phyloP scores from a whole-genome alignment of 371 early-diverging fungal genomes.

The Syncephalastrum monosporum region DNA sequence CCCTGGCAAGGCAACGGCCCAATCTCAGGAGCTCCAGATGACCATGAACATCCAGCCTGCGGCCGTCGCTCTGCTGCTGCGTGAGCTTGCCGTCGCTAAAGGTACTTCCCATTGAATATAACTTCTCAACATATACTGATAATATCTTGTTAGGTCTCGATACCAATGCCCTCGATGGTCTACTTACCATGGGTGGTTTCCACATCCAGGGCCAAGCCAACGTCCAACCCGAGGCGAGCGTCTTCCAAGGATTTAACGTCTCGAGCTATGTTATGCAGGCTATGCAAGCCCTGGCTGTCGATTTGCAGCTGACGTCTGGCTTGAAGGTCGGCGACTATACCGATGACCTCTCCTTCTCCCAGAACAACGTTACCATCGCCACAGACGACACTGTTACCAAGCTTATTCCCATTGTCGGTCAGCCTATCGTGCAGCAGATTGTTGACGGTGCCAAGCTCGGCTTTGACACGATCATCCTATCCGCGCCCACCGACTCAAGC shows the following conservation, averaged over 20 bases:
- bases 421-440: conserved; percentile 58
- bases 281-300: conserved; percentile 51
- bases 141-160: conserved; percentile 15
- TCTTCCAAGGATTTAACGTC: conserved; percentile 50
- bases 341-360: conserved; percentile 44
- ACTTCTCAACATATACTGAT: too few species aligned
- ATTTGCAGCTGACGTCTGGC: conserved; percentile 50
- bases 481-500: conserved; percentile 42
- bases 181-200: conserved; percentile 51
- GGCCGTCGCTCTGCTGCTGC: conserved; percentile 44
- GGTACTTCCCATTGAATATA: too few species aligned
- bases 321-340: conserved; percentile 54
- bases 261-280: conserved; percentile 50
- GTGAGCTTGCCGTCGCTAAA: conserved; percentile 48
- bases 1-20: conserved; percentile 31
- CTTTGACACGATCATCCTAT: conserved; percentile 48
- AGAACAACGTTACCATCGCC: conserved; percentile 41
- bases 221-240: conserved; percentile 34
- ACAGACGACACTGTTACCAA: conserved; percentile 48
- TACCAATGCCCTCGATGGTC: conserved; percentile 46
- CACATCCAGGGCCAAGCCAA: conserved; percentile 34
- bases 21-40: conserved; percentile 34
- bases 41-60: conserved; percentile 47
- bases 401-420: conserved; percentile 57
- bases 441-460: conserved; percentile 52